Evolutionary conservation across 805 yeast genomes (phyloP).

Genomic region (Saccharomycopsis javanensis): DNA sequence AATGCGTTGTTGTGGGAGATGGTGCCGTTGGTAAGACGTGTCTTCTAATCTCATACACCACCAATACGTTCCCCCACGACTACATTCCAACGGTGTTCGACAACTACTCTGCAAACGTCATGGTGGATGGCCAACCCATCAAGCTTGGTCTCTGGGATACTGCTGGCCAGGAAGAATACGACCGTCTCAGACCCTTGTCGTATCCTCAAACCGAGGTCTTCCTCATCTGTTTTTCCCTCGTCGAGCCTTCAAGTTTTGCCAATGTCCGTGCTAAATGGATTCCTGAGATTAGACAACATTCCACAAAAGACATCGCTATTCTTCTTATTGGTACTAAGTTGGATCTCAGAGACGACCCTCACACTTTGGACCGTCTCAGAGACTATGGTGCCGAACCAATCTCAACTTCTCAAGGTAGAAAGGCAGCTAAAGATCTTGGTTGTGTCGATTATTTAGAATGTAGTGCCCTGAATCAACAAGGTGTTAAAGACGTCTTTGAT

Average conservation of each 20-base stretch:
- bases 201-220: slow-evolving; percentile 91
- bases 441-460: slow-evolving; percentile 76
- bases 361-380: slow-evolving; percentile 52
- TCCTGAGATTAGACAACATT: slow-evolving; percentile 81
- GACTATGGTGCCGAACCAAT: slow-evolving; percentile 58
- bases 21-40: slow-evolving; percentile 74
- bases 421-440: slow-evolving; percentile 60
- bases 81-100: slow-evolving; percentile 93
- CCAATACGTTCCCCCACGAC: slow-evolving; percentile 87
- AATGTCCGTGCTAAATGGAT: slow-evolving; percentile 77
- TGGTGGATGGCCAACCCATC: slow-evolving; percentile 72
- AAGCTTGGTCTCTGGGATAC: slow-evolving; percentile 92
- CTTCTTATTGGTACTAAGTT: slow-evolving; percentile 81
- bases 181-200: slow-evolving; percentile 77
- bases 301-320: slow-evolving; percentile 58
- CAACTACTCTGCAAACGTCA: slow-evolving; percentile 78
- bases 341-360: slow-evolving; percentile 76
- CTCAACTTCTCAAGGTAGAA: slow-evolving; percentile 48
- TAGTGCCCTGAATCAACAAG: slow-evolving; percentile 82
- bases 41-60: slow-evolving; percentile 70
- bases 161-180: slow-evolving; percentile 91
- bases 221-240: slow-evolving; percentile 75
- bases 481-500: slow-evolving; percentile 79
- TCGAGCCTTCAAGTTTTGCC: slow-evolving; percentile 68
- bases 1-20: slow-evolving; percentile 91